A percentile compares a stretch with the other conserved stretches of the same genome.
Conservation (phyloP, 768 basidiomycete genomes). For the Russula sp. region DNA sequence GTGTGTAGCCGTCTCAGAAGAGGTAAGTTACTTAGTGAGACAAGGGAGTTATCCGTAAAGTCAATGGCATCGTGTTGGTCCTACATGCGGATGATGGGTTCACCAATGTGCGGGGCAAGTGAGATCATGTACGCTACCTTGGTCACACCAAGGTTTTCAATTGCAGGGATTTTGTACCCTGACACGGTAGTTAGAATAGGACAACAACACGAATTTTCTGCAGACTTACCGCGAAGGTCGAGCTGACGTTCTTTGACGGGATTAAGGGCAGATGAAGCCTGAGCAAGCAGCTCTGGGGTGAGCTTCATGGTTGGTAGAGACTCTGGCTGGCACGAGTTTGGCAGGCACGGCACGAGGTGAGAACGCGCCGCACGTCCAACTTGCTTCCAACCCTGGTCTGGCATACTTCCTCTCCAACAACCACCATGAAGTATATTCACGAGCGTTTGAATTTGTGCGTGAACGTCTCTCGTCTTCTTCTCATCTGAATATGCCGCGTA, state of each 20-base stretch:
- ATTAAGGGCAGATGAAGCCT: slow-evolving; percentile 73
- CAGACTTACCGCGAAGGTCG: slow-evolving; percentile 74
- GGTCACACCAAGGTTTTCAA: slow-evolving; percentile 95
- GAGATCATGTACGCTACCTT: slow-evolving; percentile 48
- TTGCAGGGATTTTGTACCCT: slow-evolving; percentile 90
- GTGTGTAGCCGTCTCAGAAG: slow-evolving; percentile 81
- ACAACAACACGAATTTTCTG: slow-evolving; percentile 6
- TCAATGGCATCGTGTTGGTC: slow-evolving; percentile 95
- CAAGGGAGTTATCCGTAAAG: slow-evolving; percentile 87
- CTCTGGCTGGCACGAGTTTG: too few relatives aligned
- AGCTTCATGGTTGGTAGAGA: slow-evolving; percentile 63
- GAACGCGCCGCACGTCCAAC: background rate
- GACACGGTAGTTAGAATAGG: slow-evolving; percentile 22
- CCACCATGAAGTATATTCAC: slow-evolving; percentile 64
- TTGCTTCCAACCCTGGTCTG: slow-evolving; percentile 4
- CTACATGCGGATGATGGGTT: slow-evolving; percentile 39
- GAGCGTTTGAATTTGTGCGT: slow-evolving; percentile 69
- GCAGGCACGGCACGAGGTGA: background rate
- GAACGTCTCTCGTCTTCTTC: background rate
- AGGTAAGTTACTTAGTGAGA: slow-evolving; percentile 79
- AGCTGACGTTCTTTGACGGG: slow-evolving; percentile 87
- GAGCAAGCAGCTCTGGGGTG: slow-evolving; percentile 88
- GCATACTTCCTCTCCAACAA: slow-evolving; percentile 31
- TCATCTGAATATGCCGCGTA: slow-evolving; percentile 35
- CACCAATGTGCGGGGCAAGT: slow-evolving; percentile 20